phyloP scores from a whole-genome alignment of 2,329 filamentous ascomycete species.

The Pyrenochaeta sp. region DNA sequence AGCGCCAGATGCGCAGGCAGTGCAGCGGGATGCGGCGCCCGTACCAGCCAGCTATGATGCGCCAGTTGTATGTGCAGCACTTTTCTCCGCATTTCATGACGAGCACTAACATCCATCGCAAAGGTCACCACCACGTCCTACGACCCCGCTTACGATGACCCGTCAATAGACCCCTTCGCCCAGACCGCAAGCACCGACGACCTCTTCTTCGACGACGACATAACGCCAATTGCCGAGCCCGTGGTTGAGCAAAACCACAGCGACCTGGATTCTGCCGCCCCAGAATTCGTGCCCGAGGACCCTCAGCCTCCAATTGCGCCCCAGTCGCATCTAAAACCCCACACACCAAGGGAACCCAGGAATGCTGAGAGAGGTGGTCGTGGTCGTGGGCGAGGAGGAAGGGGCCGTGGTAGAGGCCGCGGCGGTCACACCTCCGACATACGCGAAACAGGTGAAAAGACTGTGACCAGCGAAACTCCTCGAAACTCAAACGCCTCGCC shows the following conservation, averaged over 20 bases:
- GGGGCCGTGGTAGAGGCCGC: constrained; percentile 32
- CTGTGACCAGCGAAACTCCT: constrained; percentile 21
- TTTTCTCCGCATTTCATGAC: neutral
- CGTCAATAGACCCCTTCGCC: constrained; percentile 54
- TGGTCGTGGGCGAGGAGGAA: constrained; percentile 35
- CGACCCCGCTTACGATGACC: constrained; percentile 37
- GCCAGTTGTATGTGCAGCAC: constrained; percentile 7
- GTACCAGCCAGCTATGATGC: constrained; percentile 17
- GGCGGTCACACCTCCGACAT: constrained; percentile 21
- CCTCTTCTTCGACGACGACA: constrained; percentile 61
- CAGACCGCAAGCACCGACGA: constrained; percentile 60
- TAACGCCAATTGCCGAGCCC: constrained; percentile 55
- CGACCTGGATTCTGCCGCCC: constrained; percentile 24
- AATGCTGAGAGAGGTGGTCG: constrained; percentile 38
- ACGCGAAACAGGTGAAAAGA: constrained; percentile 22
- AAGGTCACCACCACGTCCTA: constrained; percentile 31
- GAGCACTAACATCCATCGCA: constrained; percentile 10
- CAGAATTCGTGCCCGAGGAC: constrained; percentile 29
- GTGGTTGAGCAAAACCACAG: constrained; percentile 44
- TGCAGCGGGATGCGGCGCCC: constrained; percentile 14
- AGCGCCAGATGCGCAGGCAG: constrained; percentile 3
- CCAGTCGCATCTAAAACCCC: constrained; percentile 28
- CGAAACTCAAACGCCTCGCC: constrained; percentile 28
- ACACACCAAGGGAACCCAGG: constrained; percentile 35
- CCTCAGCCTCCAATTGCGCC: constrained; percentile 23